Percentiles rank a stretch among this genome's conserved stretches.
Conservation (phyloP, 139 green algal genomes). For the Coelastrella sp. region DNA sequence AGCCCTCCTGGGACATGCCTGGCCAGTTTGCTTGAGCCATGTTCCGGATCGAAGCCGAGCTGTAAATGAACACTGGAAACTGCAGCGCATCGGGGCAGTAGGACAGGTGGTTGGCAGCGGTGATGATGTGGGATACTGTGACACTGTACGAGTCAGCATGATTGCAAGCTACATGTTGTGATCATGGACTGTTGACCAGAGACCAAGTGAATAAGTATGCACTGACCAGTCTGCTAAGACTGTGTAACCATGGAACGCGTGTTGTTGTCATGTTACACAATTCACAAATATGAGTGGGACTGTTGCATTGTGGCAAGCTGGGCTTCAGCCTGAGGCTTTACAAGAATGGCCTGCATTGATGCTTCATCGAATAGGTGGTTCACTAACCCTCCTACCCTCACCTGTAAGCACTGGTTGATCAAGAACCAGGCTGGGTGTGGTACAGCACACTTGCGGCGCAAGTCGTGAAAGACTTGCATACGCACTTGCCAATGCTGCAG, state of each 20-base stretch:
- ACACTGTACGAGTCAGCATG: not conserved
- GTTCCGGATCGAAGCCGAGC: slow-evolving; percentile 65
- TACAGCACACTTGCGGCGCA: slow-evolving; percentile 59
- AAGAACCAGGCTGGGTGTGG: slow-evolving; percentile 81
- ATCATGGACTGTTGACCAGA: no score
- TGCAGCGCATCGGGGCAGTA: slow-evolving; percentile 53
- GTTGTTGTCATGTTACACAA: no score
- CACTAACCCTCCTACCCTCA: not conserved
- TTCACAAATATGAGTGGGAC: no score
- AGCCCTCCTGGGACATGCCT: slow-evolving; percentile 71
- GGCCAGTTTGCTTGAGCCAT: slow-evolving; percentile 75
- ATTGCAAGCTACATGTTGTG: not conserved
- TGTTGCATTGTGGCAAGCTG: not conserved
- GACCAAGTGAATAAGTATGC: no score
- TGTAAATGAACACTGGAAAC: slow-evolving; percentile 74
- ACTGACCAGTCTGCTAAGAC: no score
- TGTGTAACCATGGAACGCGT: no score
- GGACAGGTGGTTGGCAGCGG: not conserved
- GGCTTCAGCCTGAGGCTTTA: no score
- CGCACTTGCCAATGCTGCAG: slow-evolving; percentile 42
- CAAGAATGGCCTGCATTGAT: not conserved
- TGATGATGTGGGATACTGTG: not conserved
- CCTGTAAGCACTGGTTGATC: slow-evolving; percentile 73
- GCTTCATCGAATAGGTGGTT: not conserved
- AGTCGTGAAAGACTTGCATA: slow-evolving; percentile 31